Percentiles rank a stretch among this genome's conserved stretches.
These are phyloP conservation scores for Heterobasidion occidentale DNA, from an alignment of 1,284 basidiomycete genomes.

Conservation along the genomic window DNA sequence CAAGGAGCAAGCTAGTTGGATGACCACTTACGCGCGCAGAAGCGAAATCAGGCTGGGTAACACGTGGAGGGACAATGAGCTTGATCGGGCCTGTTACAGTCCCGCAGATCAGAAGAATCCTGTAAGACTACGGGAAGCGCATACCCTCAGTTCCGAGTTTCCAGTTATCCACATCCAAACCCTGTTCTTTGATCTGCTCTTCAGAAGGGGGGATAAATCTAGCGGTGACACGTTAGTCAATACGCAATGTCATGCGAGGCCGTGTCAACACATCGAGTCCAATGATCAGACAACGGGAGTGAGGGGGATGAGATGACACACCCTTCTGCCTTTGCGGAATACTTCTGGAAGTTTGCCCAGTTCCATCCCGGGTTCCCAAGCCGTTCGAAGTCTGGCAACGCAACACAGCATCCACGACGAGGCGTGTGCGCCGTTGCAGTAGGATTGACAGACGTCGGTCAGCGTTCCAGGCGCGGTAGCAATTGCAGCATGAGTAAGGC, in stretches of 20 bases:
- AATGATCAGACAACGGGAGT: not conserved
- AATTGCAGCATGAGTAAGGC: too few species aligned
- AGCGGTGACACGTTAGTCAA: not conserved
- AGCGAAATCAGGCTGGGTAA: too few species aligned
- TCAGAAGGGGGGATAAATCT: not conserved
- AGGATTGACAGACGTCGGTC: not conserved
- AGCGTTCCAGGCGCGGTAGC: too few species aligned
- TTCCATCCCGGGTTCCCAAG: constrained; percentile 4
- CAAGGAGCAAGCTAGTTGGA: too few species aligned
- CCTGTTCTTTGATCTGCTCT: not conserved
- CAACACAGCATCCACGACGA: too few species aligned
- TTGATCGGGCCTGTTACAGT: not conserved
- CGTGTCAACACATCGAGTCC: not conserved
- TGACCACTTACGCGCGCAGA: too few species aligned
- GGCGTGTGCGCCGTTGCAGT: too few species aligned
- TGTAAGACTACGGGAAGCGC: not conserved
- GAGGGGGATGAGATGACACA: not conserved
- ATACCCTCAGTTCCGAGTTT: not conserved
- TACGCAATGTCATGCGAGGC: not conserved
- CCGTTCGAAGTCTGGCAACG: not conserved
- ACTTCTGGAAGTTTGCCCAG: constrained; percentile 2
- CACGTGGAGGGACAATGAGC: not conserved
- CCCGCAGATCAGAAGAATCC: not conserved
- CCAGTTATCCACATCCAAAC: not conserved
- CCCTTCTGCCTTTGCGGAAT: not conserved